These are phyloP conservation scores for Aspergillus sp. DNA, from an alignment of 2,329 filamentous ascomycete genomes.

Conservation along the genomic window DNA sequence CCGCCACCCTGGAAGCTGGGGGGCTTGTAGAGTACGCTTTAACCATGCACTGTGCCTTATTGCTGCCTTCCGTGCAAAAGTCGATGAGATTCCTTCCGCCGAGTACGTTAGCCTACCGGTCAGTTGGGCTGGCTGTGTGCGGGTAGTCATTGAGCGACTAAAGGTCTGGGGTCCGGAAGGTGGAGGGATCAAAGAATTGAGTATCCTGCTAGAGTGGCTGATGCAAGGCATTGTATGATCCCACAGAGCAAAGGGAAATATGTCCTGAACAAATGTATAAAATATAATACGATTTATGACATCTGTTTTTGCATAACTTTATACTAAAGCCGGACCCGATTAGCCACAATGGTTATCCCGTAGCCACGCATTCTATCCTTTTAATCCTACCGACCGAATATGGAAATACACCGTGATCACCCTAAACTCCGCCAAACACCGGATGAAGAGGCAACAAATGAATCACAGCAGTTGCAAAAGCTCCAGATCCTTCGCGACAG, in stretches of 20 bases:
- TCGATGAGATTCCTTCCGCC: slow-evolving; percentile 16
- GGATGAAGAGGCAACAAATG: not conserved
- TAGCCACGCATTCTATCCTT: too few relatives aligned
- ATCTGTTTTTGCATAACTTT: too few relatives aligned
- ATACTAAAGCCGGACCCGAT: too few relatives aligned
- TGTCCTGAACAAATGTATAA: not conserved
- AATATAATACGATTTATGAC: not conserved
- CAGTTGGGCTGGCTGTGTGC: slow-evolving; percentile 23
- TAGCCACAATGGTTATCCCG: too few relatives aligned
- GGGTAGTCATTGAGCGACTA: slow-evolving; percentile 23
- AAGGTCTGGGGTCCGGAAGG: slow-evolving; percentile 26
- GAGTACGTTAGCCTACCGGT: slow-evolving; percentile 23
- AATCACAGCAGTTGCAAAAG: slow-evolving; percentile 33
- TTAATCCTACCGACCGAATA: too few relatives aligned
- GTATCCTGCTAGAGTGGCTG: slow-evolving; percentile 23
- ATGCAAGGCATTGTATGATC: slow-evolving; percentile 19
- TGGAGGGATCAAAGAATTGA: slow-evolving; percentile 23
- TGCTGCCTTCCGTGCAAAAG: slow-evolving; percentile 23
- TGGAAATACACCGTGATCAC: not conserved
- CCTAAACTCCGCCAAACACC: not conserved
- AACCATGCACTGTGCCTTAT: slow-evolving; percentile 26
- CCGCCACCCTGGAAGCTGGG: slow-evolving; percentile 27
- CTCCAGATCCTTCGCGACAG: slow-evolving; percentile 41
- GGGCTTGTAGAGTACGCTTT: slow-evolving; percentile 27
- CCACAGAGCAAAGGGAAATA: not conserved